These are phyloP conservation scores for Fusarium praegraminearum DNA, from an alignment of 2,329 filamentous ascomycete species.

Conservation along the genomic window DNA sequence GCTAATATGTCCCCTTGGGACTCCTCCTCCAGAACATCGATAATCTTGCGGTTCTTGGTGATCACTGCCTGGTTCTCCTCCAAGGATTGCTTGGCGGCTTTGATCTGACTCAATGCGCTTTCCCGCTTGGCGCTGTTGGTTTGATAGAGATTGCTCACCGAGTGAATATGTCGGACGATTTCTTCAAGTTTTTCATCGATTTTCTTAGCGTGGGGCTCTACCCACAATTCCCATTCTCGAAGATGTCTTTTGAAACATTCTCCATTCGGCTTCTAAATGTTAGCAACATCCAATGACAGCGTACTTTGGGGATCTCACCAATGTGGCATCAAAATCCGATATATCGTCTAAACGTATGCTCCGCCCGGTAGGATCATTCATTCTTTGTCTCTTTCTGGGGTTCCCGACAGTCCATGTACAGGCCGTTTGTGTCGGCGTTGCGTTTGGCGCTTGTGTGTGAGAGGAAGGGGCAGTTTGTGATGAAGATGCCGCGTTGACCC, in stretches of 20 bases:
- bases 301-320: neutral
- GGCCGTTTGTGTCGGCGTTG: neutral
- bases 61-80: neutral
- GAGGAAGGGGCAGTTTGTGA: neutral
- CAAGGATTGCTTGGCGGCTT: no score
- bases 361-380: fast-evolving
- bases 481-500: fast-evolving
- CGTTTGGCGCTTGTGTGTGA: neutral
- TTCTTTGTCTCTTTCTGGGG: neutral
- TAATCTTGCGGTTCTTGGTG: neutral
- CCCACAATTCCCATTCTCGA: neutral
- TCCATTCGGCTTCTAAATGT: neutral
- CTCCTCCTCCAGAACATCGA: neutral
- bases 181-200: neutral
- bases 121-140: neutral
- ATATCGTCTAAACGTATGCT: fast-evolving
- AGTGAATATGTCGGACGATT: no score
- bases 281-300: fast-evolving
- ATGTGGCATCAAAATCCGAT: neutral
- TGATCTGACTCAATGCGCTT: no score
- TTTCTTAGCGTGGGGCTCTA: neutral
- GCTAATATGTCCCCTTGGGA: neutral
- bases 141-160: neutral
- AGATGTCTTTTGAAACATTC: neutral
- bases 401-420: neutral